A percentile compares a stretch with the other conserved stretches of the same genome.
These are phyloP conservation scores for Botrytis pseudocinerea DNA, from an alignment of 2,329 filamentous ascomycete species.

Conservation along the genomic window DNA sequence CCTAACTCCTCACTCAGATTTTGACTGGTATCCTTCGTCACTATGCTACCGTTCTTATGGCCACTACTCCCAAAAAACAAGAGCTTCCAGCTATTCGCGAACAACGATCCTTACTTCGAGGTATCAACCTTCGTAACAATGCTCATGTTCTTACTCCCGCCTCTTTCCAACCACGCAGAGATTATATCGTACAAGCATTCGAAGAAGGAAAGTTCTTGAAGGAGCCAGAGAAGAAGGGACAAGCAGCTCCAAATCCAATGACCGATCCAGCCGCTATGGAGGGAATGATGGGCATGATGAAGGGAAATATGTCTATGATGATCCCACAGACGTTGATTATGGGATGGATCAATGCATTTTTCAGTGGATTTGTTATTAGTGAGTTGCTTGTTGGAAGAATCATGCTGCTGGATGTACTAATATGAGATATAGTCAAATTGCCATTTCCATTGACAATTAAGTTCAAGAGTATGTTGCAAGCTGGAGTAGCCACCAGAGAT, in stretches of 20 bases:
- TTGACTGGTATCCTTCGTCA: conserved; percentile 93
- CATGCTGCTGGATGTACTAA: conserved; percentile 7
- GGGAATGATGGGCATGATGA: conserved; percentile 99
- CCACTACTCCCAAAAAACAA: conserved; percentile 49
- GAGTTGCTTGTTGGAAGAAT: conserved; percentile 43
- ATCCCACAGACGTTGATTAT: conserved; percentile 98
- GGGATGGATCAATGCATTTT: conserved; percentile 99
- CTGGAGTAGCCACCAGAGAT: conserved; percentile 91
- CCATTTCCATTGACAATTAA: conserved; percentile 97
- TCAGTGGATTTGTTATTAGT: conserved; percentile 97
- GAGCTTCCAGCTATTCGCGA: conserved; percentile 77
- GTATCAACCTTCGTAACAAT: conserved; percentile 81
- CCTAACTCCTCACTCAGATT: conserved; percentile 53
- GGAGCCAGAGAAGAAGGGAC: conserved; percentile 80
- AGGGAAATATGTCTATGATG: conserved; percentile 99
- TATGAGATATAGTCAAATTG: conserved; percentile 70
- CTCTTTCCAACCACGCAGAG: conserved; percentile 78
- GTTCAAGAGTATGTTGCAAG: conserved; percentile 99
- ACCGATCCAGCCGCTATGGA: conserved; percentile 96
- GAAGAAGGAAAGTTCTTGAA: conserved; percentile 88
- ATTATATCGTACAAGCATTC: conserved; percentile 78
- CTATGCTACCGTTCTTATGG: conserved; percentile 83
- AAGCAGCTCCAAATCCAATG: conserved; percentile 91
- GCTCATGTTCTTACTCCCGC: conserved; percentile 74
- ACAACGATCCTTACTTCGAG: conserved; percentile 80